Base-by-base conservation (phyloP, 805 yeast genomes). In the Candida berthetii region DNA sequence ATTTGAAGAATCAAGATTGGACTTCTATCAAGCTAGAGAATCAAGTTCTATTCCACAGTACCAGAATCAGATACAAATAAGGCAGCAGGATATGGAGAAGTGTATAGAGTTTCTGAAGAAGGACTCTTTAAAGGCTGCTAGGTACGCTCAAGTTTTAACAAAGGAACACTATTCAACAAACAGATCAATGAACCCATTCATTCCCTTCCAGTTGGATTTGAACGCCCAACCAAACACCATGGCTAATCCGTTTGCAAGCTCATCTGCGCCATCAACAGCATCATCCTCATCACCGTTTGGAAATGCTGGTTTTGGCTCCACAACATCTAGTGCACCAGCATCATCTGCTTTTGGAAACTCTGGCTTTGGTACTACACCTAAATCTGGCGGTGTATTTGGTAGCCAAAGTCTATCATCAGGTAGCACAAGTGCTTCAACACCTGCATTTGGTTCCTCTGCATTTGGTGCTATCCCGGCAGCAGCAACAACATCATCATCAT, bases 91-190 rank as follows among this genome's bases (percentile, higher is more conserved):
- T 47, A 71, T 72, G 74, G 56, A 61, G 29, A 60, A 58, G 36
- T 71, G 78, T 44, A 43, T 71, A 1, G 42, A 57, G 1, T 65
- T 61, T 35, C 38, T 79, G 3, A 52, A 52, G 9, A 57, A 55
- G 0, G 72, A 75, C 42, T 54, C 74, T 2, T 60, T 62, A 18
- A 66, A 69, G 48, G 84, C 82, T 7, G 82, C 81, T 1, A 64
- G 84, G 38, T 80, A 70, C 53, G 54, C 72, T n/a, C 84, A 80
- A 44, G 48, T 67, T 17, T 61, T 74, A 5, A 68, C 73, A 2
- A 56, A 57, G 35, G 52, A 60, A 33, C 38, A 58, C 19, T 39
- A 44, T n/a, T 57, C 53, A 31, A 62, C 51, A 28, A 62, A 48
- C 40, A 50, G 36, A 34, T 53, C 48, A 4, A 47, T 53, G 8